phyloP scores from a whole-genome alignment of 2,329 filamentous ascomycete genomes.

The Calonectria naviculata region DNA sequence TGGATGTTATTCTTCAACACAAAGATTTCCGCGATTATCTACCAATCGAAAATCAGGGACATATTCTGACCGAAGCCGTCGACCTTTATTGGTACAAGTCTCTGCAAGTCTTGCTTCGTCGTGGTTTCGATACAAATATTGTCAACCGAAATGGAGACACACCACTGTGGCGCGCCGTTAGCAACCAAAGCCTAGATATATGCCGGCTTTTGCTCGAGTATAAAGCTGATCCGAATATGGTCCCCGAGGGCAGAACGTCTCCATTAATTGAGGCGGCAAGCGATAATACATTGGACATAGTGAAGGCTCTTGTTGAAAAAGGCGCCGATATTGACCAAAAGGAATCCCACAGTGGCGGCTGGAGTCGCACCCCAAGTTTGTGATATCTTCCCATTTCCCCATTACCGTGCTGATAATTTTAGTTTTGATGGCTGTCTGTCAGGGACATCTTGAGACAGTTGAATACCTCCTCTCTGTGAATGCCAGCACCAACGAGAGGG shows the following conservation, averaged over 20 bases:
- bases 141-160: not conserved
- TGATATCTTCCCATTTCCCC: not conserved
- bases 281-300: not conserved
- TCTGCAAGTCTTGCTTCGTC: not conserved
- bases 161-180: not conserved
- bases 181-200: not conserved
- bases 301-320: constrained; percentile 6
- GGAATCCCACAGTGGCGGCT: not conserved
- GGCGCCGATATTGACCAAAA: not conserved
- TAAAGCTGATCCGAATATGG: not conserved
- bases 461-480: not conserved
- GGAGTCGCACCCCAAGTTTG: constrained; percentile 8
- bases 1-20: not conserved
- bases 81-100: not conserved
- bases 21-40: not conserved
- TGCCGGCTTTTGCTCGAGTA: constrained; percentile 1
- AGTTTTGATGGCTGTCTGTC: not conserved
- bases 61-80: not conserved
- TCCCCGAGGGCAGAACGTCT: not conserved
- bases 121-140: not conserved
- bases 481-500: not conserved
- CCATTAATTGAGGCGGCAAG: not conserved
- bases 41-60: not conserved
- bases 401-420: not conserved
- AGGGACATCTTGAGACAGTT: not conserved